These are phyloP conservation scores for Candida glucosophila DNA, from an alignment of 1,139 yeast species.

Conservation along the genomic window DNA sequence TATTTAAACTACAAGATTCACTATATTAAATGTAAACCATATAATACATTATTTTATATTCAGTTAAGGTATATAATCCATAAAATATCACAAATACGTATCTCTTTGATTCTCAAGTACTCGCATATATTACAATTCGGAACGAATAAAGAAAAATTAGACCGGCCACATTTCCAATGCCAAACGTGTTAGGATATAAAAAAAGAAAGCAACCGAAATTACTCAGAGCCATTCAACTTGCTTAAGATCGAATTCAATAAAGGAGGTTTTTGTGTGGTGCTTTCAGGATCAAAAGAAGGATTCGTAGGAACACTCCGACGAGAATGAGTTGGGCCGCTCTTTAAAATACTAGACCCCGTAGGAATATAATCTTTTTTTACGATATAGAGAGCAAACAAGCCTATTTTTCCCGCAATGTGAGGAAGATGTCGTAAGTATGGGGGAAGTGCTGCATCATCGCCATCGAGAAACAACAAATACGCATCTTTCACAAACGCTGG, in stretches of 20 bases:
- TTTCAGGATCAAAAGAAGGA: slow-evolving; percentile 2
- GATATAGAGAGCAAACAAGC: slow-evolving; percentile 38
- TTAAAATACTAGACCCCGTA: slow-evolving; percentile 12
- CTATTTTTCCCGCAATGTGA: slow-evolving; percentile 14
- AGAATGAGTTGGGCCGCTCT: too few relatives aligned
- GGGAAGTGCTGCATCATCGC: slow-evolving; percentile 18
- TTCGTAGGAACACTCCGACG: too few relatives aligned
- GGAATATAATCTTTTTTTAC: slow-evolving; percentile 36
- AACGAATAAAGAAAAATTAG: too few relatives aligned
- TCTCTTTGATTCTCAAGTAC: too few relatives aligned
- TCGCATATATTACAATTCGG: too few relatives aligned
- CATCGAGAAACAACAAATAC: slow-evolving; percentile 45
- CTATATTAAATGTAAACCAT: too few relatives aligned
- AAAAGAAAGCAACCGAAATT: slow-evolving; percentile 1
- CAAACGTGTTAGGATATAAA: too few relatives aligned
- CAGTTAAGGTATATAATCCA: too few relatives aligned
- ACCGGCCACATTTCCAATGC: too few relatives aligned
- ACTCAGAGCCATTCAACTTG: slow-evolving; percentile 3
- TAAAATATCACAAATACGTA: too few relatives aligned
- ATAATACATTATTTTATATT: too few relatives aligned
- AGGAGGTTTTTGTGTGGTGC: slow-evolving; percentile 2
- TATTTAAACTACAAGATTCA: too few relatives aligned
- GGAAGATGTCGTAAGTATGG: slow-evolving; percentile 15
- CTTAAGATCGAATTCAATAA: slow-evolving; percentile 15
- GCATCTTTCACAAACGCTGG: slow-evolving; percentile 55